Conservation (phyloP, 2,329 filamentous ascomycete species). For the Cryoendolithus antarcticus region DNA sequence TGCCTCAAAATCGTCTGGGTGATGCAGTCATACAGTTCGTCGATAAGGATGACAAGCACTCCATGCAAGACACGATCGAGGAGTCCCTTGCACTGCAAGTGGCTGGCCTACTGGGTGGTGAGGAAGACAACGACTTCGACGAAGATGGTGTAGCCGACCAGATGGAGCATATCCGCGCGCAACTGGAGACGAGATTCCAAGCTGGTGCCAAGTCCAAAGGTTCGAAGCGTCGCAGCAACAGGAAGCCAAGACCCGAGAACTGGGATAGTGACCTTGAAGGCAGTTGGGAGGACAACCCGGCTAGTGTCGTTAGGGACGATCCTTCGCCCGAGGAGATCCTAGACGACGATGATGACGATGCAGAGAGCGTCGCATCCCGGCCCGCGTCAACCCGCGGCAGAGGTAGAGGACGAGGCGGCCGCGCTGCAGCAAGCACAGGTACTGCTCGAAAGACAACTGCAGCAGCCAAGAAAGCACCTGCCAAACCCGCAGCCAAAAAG, state of each 20-base stretch:
- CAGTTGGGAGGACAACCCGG: slow-evolving; percentile 68
- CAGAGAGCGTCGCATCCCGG: slow-evolving; percentile 19
- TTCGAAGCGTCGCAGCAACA: slow-evolving; percentile 21
- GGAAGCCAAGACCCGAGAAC: slow-evolving; percentile 57
- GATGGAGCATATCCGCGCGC: slow-evolving; percentile 43
- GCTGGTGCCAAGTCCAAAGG: slow-evolving; percentile 47
- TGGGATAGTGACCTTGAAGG: slow-evolving; percentile 92
- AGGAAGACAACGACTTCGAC: slow-evolving; percentile 42
- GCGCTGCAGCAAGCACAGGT: slow-evolving; percentile 29
- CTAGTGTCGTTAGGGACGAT: slow-evolving; percentile 45
- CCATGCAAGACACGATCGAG: slow-evolving; percentile 49
- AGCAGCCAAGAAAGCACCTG: slow-evolving; percentile 24
- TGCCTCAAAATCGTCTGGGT: slow-evolving; percentile 84
- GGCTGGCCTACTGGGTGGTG: slow-evolving; percentile 38
- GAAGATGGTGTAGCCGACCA: slow-evolving; percentile 53
- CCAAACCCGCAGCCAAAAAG: slow-evolving; percentile 24
- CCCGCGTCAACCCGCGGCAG: slow-evolving; percentile 34
- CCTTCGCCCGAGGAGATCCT: slow-evolving; percentile 36
- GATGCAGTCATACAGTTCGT: slow-evolving; percentile 90
- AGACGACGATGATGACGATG: slow-evolving; percentile 26
- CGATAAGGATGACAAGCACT: slow-evolving; percentile 87
- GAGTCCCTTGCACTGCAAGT: slow-evolving; percentile 32
- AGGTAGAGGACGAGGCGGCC: slow-evolving; percentile 29
- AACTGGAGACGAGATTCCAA: slow-evolving; percentile 59
- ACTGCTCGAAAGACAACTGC: slow-evolving; percentile 27